Evolutionary conservation across 805 yeast species (phyloP), one percentile per base, ranked within the genome.

Genomic region (Isabelozyma gotoi): DNA sequence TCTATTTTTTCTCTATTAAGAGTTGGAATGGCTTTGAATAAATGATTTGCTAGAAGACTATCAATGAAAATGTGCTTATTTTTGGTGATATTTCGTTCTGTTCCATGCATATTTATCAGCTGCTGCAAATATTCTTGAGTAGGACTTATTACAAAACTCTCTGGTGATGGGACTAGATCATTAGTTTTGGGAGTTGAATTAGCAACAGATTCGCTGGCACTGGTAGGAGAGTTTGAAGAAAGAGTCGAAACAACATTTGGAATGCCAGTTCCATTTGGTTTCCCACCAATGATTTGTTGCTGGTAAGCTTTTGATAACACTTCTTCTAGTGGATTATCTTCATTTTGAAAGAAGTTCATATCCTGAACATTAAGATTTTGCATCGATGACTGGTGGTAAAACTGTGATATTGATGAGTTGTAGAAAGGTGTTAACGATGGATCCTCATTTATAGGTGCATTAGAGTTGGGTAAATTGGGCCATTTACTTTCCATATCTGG

Each of bases 61-160:
- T 74, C 73, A 12, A 78, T 52, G 39, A 63, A 74, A 21, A 67
- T 47, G 16, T 77, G 78, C 19, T 52, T 52, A 41, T 67, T 61
- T 17, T 55, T 49, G 6, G 57, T 46, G 3, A 51, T 31, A 43
- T 71, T 71, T 32, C 46, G 41, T 8, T 45, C 51, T 3, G 44
- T 35, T 3, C 56, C 60, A 41, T 65, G 65, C n/a, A 44, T 43
- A 3, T 42, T 38, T 3, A 60, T 38, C 24, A 48, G 49, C 12
- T 36, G 40, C 7, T 36, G 39, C 2, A 36, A 14, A 12, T 12
- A 12, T 15, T 36, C 31, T 7, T 36, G 14, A 3, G 29, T 14
- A 3, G 39, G 39, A 24, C 29, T 38, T 39, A n/a, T 16, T 31
- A 7, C 39, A 31, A 7, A 27, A 17, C 5, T 33, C 35, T 19